Evolutionary conservation across 169 alveolate species (phyloP), one percentile per base, ranked within the genome.

Genomic region (Babesia ovis): DNA sequence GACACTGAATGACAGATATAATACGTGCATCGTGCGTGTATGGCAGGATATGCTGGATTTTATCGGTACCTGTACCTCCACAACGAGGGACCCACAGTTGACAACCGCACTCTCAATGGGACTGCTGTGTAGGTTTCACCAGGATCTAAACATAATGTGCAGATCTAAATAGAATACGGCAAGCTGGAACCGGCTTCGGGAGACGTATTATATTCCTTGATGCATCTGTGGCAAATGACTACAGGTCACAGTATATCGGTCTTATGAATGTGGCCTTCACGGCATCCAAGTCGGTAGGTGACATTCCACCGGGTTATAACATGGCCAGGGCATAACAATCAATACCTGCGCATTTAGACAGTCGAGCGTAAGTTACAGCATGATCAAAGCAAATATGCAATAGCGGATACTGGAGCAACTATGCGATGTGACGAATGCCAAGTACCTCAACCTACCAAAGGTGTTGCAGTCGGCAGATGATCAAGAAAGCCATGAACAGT

Each of bases 331-430:
- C 27, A 72, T 81, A 8, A 45, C 85, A 16, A 72, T 81, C 16
- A 81, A 81, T 60, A 73, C 84, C 1, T 61, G 66, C 32, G 79
- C 89, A 22, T 41, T 81, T 22, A 64, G 85, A n/a, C 55, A 54
- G 41, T 74, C 89, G 1, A 64, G 83, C 46, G 87, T 79, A 58
- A 6, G 62, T 69, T 5, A 11, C 23, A 20, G 0, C 32, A 35
- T 20, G 6, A n/a, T 22, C 5, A 5, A 2, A 29, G 4, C 25
- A 50, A 31, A 77, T 22, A 29, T 0, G 23, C 35, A 0, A 39
- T 41, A 81, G 89, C 54, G 75, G 32, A 66, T 81, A 6, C 72
- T 81, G 75, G 89, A 81, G 39, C 89, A 81, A 59, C 66, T 81
- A 31, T 53, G 89, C 56, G 60, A 72, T 18, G 75, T 81, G 42